These are phyloP conservation scores for Nepenthes mirabilis DNA, from an alignment of 148 eudicot species.

Conservation along the genomic window DNA sequence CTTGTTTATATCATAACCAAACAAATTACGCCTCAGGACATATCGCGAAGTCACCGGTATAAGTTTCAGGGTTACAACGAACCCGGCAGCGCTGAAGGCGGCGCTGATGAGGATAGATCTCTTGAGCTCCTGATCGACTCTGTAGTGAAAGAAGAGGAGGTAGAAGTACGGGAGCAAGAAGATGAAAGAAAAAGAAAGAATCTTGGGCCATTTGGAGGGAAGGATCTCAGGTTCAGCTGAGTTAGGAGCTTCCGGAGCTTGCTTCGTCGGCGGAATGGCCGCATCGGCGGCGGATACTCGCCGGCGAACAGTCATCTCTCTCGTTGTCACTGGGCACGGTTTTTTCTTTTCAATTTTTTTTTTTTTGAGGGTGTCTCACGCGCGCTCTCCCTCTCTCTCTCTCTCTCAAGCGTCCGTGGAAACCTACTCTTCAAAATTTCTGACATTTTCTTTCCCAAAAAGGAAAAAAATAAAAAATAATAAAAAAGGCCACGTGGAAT, in stretches of 20 bases:
- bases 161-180: conserved; percentile 55
- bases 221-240: conserved; percentile 17
- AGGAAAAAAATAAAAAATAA: too few species aligned
- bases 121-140: conserved; percentile 40
- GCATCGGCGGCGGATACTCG: conserved; percentile 20
- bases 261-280: conserved; percentile 8
- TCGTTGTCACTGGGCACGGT: too few species aligned
- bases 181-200: conserved; percentile 25
- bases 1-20: conserved; percentile 86
- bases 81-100: conserved; percentile 43
- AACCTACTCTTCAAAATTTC: too few species aligned
- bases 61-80: conserved; percentile 36
- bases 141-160: conserved; percentile 41
- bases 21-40: conserved; percentile 66
- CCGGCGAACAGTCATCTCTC: conserved; percentile 37
- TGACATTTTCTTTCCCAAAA: too few species aligned
- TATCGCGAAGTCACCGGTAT: conserved; percentile 87
- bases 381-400: too few species aligned
- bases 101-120: conserved; percentile 63
- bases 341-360: too few species aligned
- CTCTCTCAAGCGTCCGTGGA: too few species aligned
- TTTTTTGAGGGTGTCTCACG: too few species aligned
- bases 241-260: background rate
- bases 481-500: too few species aligned
- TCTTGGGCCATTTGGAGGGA: conserved; percentile 25